A percentile compares a stretch with the other conserved stretches of the same genome.
Evolutionary conservation across 2,329 filamentous ascomycete species (phyloP).

Genomic region (Aspergillus sojae): DNA sequence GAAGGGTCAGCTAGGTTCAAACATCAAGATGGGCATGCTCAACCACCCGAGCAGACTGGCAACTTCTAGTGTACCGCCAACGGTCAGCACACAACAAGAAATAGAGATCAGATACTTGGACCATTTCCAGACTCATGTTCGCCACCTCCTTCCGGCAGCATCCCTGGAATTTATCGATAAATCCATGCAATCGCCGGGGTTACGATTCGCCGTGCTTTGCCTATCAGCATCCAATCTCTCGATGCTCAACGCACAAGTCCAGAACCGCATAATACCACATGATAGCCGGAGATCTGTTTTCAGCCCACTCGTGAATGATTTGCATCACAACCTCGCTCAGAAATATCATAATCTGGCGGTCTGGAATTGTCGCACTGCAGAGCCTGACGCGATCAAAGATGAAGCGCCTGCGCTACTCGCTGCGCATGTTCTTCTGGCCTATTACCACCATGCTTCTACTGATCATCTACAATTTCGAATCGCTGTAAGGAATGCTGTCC

Average conservation of each 20-base stretch:
- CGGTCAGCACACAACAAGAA: not conserved
- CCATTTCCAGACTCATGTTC: constrained; percentile 14
- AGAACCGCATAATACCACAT: constrained; percentile 1
- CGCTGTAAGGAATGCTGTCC: constrained; percentile 16
- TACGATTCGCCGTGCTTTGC: constrained; percentile 13
- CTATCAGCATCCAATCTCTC: constrained; percentile 20
- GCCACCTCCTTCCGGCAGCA: constrained; percentile 10
- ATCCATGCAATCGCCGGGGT: not conserved
- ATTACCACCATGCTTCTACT: constrained; percentile 21
- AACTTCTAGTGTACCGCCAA: not conserved
- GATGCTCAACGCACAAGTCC: constrained; percentile 16
- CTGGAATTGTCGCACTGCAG: not conserved
- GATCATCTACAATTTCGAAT: constrained; percentile 14
- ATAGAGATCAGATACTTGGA: constrained; percentile 9
- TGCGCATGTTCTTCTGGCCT: constrained; percentile 14
- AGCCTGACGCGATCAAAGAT: not conserved
- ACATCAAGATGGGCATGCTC: not conserved
- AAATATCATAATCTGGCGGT: constrained; percentile 11
- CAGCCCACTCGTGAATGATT: constrained; percentile 8
- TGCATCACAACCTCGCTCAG: constrained; percentile 8
- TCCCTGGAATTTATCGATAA: not conserved
- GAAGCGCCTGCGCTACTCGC: constrained; percentile 6
- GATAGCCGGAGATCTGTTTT: constrained; percentile 5
- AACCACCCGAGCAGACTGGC: not conserved
- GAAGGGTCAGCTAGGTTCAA: not conserved